These are phyloP conservation scores for Zymoseptoria ardabiliae DNA, from an alignment of 2,329 filamentous ascomycete genomes.

Conservation along the genomic window DNA sequence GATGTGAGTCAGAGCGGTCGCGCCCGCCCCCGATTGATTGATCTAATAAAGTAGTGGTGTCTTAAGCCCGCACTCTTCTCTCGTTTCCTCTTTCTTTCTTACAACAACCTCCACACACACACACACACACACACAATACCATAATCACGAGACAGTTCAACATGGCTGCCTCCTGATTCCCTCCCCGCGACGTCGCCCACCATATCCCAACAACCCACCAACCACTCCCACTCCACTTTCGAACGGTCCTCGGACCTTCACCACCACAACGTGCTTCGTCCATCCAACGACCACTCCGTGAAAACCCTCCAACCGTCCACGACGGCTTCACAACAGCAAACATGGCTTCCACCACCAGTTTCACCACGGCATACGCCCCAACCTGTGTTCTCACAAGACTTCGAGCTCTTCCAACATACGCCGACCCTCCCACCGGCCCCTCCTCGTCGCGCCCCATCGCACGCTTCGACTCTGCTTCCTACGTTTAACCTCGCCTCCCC, in stretches of 20 bases:
- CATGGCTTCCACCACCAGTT: conserved; percentile 65
- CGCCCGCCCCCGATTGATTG: no score
- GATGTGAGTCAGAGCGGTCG: no score
- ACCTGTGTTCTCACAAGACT: conserved; percentile 55
- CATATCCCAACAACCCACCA: conserved; percentile 21
- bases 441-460: conserved; percentile 44
- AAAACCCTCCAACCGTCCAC: conserved; percentile 69
- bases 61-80: background rate
- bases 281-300: conserved; percentile 43
- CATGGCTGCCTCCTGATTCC: conserved; percentile 29
- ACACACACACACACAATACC: conserved; percentile 12
- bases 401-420: conserved; percentile 63
- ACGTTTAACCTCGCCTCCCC: conserved; percentile 46
- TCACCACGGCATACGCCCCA: conserved; percentile 45
- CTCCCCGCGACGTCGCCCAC: conserved; percentile 21
- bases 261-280: conserved; percentile 31
- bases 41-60: no score
- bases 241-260: conserved; percentile 29
- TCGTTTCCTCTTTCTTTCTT: conserved; percentile 4
- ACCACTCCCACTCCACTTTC: conserved; percentile 20
- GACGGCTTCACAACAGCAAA: conserved; percentile 67
- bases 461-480: conserved; percentile 48
- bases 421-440: conserved; percentile 32
- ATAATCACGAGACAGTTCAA: conserved; percentile 20
- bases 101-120: conserved; percentile 13